phyloP scores from a whole-genome alignment of 345 rosid genomes.

The Barbarea vulgaris region DNA sequence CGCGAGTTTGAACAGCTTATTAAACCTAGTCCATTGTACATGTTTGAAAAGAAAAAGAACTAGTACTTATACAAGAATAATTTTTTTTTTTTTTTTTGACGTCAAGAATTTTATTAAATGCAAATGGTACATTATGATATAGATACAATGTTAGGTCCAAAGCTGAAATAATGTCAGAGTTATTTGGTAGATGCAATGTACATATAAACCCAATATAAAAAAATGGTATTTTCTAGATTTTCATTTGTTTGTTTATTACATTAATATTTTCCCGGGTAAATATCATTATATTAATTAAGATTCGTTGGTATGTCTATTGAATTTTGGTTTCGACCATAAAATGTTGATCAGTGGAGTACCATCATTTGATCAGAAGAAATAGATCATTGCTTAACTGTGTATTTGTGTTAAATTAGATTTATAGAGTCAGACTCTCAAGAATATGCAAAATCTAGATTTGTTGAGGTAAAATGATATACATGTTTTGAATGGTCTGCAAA shows the following conservation, averaged over 20 bases:
- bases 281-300: not conserved
- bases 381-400: not conserved
- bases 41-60: not conserved
- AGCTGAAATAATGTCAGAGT: constrained; percentile 25
- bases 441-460: not conserved
- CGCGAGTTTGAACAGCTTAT: not conserved
- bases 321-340: not conserved
- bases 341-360: not conserved
- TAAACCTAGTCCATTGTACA: not conserved
- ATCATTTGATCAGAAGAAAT: constrained; percentile 4
- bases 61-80: not conserved
- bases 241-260: not conserved
- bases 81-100: no score
- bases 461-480: not conserved
- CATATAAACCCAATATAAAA: not conserved
- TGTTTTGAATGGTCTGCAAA: not conserved
- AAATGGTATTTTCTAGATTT: not conserved
- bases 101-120: not conserved
- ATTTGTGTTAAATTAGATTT: not conserved
- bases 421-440: not conserved
- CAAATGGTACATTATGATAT: not conserved
- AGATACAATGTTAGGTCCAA: constrained; percentile 8
- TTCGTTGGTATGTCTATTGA: not conserved
- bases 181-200: constrained; percentile 14
- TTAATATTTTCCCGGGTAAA: not conserved